Evolutionary conservation across 148 eudicot genomes (phyloP).

Genomic region (Drosera capensis): DNA sequence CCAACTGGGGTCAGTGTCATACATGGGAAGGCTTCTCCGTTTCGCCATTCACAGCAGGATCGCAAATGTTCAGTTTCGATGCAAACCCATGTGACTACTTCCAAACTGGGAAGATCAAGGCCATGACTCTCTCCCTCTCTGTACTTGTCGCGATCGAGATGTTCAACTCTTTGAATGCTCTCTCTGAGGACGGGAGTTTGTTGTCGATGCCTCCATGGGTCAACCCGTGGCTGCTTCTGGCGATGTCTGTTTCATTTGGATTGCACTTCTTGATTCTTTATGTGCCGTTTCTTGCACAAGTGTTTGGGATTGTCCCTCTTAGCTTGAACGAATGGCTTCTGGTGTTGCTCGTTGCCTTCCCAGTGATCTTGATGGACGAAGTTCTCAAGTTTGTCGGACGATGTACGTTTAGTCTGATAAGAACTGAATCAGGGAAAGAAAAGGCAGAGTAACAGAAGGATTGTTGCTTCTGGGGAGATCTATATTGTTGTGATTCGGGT

Average conservation of each 20-base stretch:
- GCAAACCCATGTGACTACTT: slow-evolving; percentile 59
- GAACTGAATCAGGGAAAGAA: slow-evolving; percentile 14
- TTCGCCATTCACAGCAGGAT: slow-evolving; percentile 53
- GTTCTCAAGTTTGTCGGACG: slow-evolving; percentile 74
- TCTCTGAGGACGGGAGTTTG: slow-evolving; percentile 61
- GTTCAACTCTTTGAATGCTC: slow-evolving; percentile 72
- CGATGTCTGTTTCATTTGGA: slow-evolving; percentile 65
- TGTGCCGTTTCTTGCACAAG: slow-evolving; percentile 62
- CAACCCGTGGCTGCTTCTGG: slow-evolving; percentile 58
- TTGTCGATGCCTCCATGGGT: slow-evolving; percentile 75
- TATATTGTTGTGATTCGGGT: too few relatives aligned
- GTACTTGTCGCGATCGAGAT: slow-evolving; percentile 71
- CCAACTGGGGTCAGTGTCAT: slow-evolving; percentile 61
- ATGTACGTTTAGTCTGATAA: slow-evolving; percentile 24
- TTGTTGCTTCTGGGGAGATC: too few relatives aligned
- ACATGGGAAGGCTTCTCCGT: slow-evolving; percentile 45
- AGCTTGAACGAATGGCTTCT: slow-evolving; percentile 57
- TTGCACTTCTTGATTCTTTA: slow-evolving; percentile 60
- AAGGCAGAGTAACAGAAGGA: slow-evolving; percentile 48
- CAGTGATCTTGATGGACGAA: slow-evolving; percentile 75
- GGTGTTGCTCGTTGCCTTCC: slow-evolving; percentile 45
- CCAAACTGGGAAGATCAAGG: slow-evolving; percentile 51
- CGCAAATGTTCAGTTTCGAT: slow-evolving; percentile 34
- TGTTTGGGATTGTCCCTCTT: slow-evolving; percentile 63
- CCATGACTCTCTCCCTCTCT: slow-evolving; percentile 63